Evolutionary conservation across 208 protist species (phyloP).

Genomic region (Naegleria gruberi): DNA sequence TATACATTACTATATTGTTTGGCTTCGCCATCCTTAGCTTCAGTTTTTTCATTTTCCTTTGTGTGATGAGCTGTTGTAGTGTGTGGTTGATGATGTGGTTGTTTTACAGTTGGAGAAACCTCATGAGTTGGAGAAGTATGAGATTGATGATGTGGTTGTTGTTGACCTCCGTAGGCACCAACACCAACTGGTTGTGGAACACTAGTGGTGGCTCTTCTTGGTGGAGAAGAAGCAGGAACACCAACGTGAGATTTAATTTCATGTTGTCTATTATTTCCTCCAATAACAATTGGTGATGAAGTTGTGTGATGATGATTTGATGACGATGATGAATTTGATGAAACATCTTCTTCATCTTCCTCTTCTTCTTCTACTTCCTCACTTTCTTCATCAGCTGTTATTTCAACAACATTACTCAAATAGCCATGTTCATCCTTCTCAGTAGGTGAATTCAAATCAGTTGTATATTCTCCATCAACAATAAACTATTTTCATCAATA

Average conservation of each 20-base stretch:
- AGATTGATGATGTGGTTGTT: not conserved
- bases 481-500: not conserved
- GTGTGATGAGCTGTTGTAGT: not conserved
- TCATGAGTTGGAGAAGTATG: not conserved
- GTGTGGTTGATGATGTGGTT: not conserved
- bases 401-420: not conserved
- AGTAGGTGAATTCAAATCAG: not conserved
- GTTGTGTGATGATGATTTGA: not conserved
- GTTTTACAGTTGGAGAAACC: not conserved
- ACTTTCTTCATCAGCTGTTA: not conserved
- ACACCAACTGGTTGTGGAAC: not conserved
- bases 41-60: not conserved
- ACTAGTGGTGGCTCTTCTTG: not conserved
- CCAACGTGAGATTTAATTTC: not conserved
- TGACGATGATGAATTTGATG: not conserved
- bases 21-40: not conserved
- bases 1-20: not conserved
- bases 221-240: not conserved
- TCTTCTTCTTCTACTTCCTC: not conserved
- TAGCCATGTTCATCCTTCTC: not conserved
- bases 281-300: not conserved
- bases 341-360: not conserved
- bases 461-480: constrained; percentile 14
- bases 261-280: not conserved
- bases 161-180: not conserved